These are phyloP conservation scores for Theobroma grandiflorum DNA, from an alignment of 441 rosid genomes.

Conservation along the genomic window DNA sequence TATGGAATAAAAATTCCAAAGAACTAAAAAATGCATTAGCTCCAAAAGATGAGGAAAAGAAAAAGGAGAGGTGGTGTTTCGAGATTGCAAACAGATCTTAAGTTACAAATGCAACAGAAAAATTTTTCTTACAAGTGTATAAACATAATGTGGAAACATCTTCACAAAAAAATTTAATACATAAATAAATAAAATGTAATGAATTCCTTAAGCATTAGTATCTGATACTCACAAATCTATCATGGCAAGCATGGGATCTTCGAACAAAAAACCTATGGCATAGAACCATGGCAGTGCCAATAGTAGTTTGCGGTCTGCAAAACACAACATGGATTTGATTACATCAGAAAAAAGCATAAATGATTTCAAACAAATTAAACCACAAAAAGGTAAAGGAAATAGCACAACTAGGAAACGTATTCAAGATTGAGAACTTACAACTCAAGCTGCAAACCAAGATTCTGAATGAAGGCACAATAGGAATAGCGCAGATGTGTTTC, in stretches of 20 bases:
- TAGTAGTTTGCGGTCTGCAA: slow-evolving; percentile 80
- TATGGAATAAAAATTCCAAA: background rate
- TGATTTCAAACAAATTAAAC: background rate
- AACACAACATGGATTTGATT: slow-evolving; percentile 1
- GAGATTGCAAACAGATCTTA: background rate
- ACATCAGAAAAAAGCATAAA: background rate
- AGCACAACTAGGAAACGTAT: background rate
- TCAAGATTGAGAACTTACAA: slow-evolving; percentile 53
- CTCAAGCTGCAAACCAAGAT: slow-evolving; percentile 73
- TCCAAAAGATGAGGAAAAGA: background rate
- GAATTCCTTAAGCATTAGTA: slow-evolving; percentile 12
- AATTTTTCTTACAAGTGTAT: background rate
- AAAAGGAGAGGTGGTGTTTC: background rate
- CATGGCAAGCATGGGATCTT: slow-evolving; percentile 83
- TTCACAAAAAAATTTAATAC: background rate
- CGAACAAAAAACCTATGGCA: slow-evolving; percentile 85
- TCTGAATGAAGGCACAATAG: slow-evolving; percentile 72
- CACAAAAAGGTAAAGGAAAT: background rate
- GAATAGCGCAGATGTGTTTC: slow-evolving; percentile 83
- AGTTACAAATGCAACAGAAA: slow-evolving; percentile 5
- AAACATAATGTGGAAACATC: background rate
- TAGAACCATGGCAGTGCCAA: slow-evolving; percentile 82
- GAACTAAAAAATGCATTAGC: background rate
- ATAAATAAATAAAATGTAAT: slow-evolving; percentile 10
- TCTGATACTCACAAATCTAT: slow-evolving; percentile 74